Evolutionary conservation across 495 filamentous ascomycete genomes (phyloP).

Genomic region (Hypoxylon lienhwacheense): DNA sequence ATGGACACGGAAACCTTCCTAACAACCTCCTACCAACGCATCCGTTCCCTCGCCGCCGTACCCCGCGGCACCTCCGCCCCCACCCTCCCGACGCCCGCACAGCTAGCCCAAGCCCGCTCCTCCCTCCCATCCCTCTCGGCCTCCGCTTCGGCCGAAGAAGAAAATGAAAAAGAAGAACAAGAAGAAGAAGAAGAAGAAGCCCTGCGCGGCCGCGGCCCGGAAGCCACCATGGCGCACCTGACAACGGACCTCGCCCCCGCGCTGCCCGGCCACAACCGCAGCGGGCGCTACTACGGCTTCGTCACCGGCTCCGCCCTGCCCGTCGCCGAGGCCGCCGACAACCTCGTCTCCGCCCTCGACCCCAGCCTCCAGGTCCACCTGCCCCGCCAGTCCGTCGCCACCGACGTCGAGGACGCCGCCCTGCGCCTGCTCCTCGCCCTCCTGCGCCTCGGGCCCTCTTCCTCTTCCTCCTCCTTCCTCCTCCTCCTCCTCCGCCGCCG

Average conservation of each 20-base stretch:
- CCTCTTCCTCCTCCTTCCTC: no score
- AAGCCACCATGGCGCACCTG: constrained; percentile 46
- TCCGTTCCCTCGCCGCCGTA: constrained; percentile 23
- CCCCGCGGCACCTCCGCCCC: constrained; percentile 9
- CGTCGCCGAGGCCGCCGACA: constrained; percentile 81
- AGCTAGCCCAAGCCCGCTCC: constrained; percentile 29
- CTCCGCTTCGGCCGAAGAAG: no score
- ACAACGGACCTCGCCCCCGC: constrained; percentile 64
- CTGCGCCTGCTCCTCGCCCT: constrained; percentile 70
- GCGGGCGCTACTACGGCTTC: constrained; percentile 78
- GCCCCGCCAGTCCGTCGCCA: constrained; percentile 69
- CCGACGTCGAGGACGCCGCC: constrained; percentile 71
- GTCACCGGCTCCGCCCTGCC: constrained; percentile 82
- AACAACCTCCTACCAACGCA: constrained; percentile 14
- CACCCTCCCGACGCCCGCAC: constrained; percentile 25
- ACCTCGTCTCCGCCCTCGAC: constrained; percentile 74
- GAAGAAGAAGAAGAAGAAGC: no score
- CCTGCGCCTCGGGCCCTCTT: no score
- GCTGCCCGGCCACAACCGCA: constrained; percentile 64
- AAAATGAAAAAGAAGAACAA: no score
- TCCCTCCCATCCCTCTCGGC: constrained; percentile 32
- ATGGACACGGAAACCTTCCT: constrained; percentile 28
- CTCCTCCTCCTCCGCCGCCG: constrained; percentile 69
- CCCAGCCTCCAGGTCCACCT: constrained; percentile 89
- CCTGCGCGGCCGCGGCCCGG: constrained; percentile 32